Evolutionary conservation across 2,329 filamentous ascomycete species (phyloP).

Genomic region (Hymenoscyphus fraxineus): DNA sequence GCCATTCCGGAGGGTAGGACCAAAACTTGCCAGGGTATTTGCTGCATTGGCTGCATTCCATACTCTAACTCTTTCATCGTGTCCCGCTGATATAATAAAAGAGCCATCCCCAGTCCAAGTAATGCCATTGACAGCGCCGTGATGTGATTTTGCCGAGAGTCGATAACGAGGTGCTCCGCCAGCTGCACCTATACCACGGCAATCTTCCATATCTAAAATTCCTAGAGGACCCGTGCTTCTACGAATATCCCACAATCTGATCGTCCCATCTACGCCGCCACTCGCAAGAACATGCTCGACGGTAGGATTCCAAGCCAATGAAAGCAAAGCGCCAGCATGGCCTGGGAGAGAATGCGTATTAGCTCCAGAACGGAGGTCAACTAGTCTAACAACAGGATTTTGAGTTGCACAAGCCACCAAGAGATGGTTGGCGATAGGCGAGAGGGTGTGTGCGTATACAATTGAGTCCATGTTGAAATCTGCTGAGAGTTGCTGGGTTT

Average conservation of each 20-base stretch:
- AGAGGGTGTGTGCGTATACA: constrained; percentile 74
- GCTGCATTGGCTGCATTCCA: constrained; percentile 79
- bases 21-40: constrained; percentile 87
- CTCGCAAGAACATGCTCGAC: constrained; percentile 77
- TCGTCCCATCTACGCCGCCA: constrained; percentile 78
- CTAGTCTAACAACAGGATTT: constrained; percentile 75
- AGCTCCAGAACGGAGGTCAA: constrained; percentile 81
- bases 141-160: constrained; percentile 63
- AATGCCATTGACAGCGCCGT: constrained; percentile 78
- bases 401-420: constrained; percentile 87
- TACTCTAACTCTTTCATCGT: constrained; percentile 79
- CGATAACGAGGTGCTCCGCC: constrained; percentile 40
- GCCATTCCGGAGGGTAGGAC: constrained; percentile 73
- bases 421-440: constrained; percentile 66
- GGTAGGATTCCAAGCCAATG: constrained; percentile 76
- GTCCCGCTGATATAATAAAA: constrained; percentile 74
- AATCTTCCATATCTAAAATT: constrained; percentile 79
- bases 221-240: constrained; percentile 73
- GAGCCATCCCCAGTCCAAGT: constrained; percentile 78
- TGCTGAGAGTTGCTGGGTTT: constrained; percentile 56
- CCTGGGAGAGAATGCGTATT: constrained; percentile 68
- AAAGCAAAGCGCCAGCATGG: constrained; percentile 63
- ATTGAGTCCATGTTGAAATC: constrained; percentile 66
- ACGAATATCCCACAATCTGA: constrained; percentile 84
- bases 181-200: constrained; percentile 58